Base-by-base conservation (phyloP, 2,329 filamentous ascomycete species). In the Drechslera avenae region DNA sequence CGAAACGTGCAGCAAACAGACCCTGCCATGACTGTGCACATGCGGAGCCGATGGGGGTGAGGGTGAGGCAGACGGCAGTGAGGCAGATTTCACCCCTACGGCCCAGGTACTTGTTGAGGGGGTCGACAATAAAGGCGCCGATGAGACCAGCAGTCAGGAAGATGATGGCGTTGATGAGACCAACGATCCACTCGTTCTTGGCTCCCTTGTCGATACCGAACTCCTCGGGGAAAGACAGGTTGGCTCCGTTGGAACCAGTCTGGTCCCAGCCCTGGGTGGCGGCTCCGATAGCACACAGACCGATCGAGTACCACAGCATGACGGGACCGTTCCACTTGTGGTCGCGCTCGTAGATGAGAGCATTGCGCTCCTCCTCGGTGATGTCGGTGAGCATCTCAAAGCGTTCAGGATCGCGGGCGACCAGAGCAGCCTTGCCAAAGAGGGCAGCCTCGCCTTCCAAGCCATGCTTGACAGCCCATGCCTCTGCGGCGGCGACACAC, bases 181-280 rank as follows among this genome's bases (percentile, higher is more conserved):
- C 66, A 2, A 67, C 56, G 36, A 71, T 71, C 68, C 68, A 72
- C 26, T 69, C 64, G 32, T 61, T 58, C 12, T 41, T 52, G 3
- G 53, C 65, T 17, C 36, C 43, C 7, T 53, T 39, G 12, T 23
- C n/a, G 13, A 88, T 79, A 12, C 76, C 75, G 40, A 85, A 85
- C 26, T 77, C 78, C 0, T 71, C 46, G 0, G 84, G 86, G 57
- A 87, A 87, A 41, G 81, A 81, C 57, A 87, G 74, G 59, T 85
- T 87, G 49, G 85, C 85, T 31, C 73, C 72, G 56, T 75, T 72
- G 32, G 69, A 68, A 13, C 76, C 85, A 16, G 84, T 87, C 69
- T 87, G 83, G 57, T 88, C 85, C 85, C 85, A 88, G 18, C 86
- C 85, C 50, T 78, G 73, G 8, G 88, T 85, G n/a, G 86, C 85